These are phyloP conservation scores for Fusarium torulosum DNA, from an alignment of 2,329 filamentous ascomycete genomes.

Conservation along the genomic window DNA sequence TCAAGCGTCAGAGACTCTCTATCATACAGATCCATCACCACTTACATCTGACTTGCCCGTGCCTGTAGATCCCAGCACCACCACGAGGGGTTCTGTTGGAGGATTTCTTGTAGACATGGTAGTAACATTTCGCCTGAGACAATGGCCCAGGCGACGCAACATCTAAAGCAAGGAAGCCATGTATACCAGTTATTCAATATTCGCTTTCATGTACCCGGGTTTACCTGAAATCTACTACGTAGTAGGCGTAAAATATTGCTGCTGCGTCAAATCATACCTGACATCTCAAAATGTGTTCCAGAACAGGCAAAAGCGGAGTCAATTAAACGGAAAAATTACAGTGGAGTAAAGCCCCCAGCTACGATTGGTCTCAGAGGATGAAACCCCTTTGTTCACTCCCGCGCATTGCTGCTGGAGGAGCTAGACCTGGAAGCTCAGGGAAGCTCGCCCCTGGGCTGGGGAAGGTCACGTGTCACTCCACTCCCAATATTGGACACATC, in stretches of 20 bases:
- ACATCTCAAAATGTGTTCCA: constrained; percentile 27
- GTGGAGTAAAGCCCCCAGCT: constrained; percentile 19
- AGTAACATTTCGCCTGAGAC: constrained; percentile 53
- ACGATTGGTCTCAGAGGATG: constrained; percentile 32
- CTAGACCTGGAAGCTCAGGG: constrained; percentile 35
- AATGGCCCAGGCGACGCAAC: constrained; percentile 43
- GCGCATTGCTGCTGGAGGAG: constrained; percentile 1
- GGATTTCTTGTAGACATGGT: constrained; percentile 56
- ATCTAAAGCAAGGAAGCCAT: constrained; percentile 43
- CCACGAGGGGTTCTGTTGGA: constrained; percentile 74
- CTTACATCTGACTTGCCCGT: constrained; percentile 92
- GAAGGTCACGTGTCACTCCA: constrained; percentile 53
- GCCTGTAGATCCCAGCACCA: constrained; percentile 89
- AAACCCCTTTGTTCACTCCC: constrained; percentile 35
- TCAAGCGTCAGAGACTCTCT: constrained; percentile 10
- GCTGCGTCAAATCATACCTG: constrained; percentile 15
- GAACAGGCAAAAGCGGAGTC: constrained; percentile 32
- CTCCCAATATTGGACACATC: constrained; percentile 60
- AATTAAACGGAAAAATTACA: constrained; percentile 40
- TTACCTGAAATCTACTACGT: neutral
- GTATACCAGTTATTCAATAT: neutral
- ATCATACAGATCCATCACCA: neutral
- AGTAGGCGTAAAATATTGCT: constrained; percentile 3
- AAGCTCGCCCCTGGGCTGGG: constrained; percentile 28
- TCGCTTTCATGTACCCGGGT: neutral